Conservation (phyloP, 768 basidiomycete species). For the Suillus subalutaceus region DNA sequence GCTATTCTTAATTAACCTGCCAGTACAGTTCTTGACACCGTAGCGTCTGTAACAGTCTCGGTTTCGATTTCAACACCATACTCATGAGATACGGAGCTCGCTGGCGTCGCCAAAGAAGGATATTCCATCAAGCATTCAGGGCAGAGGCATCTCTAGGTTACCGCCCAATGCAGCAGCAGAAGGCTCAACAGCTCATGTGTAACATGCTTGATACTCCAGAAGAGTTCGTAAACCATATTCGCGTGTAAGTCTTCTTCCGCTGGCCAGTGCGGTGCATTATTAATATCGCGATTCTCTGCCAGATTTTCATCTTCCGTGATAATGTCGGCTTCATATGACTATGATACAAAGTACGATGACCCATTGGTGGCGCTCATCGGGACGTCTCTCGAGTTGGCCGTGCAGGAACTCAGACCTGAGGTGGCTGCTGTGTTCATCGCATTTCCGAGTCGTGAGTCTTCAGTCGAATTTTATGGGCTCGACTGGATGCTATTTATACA, state of each 20-base stretch:
- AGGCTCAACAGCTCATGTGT: slow-evolving; percentile 31
- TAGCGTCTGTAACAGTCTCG: slow-evolving; percentile 20
- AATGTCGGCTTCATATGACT: slow-evolving; percentile 36
- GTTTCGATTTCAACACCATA: slow-evolving; percentile 37
- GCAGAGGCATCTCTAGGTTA: slow-evolving; percentile 27
- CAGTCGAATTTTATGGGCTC: slow-evolving; percentile 3
- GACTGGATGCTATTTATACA: slow-evolving; percentile 12
- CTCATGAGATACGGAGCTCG: slow-evolving; percentile 39
- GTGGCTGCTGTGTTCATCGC: slow-evolving; percentile 20
- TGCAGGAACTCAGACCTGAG: slow-evolving; percentile 26
- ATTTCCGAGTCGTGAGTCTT: slow-evolving; percentile 16
- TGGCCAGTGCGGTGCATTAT: background rate
- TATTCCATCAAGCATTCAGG: slow-evolving; percentile 40
- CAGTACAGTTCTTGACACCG: slow-evolving; percentile 8
- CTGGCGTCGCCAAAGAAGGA: slow-evolving; percentile 39
- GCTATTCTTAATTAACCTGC: background rate
- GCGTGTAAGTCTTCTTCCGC: background rate
- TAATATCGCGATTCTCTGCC: background rate
- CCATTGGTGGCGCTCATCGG: slow-evolving; percentile 28
- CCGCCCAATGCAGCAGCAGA: slow-evolving; percentile 35
- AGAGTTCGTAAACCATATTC: slow-evolving; percentile 13
- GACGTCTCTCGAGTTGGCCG: slow-evolving; percentile 27
- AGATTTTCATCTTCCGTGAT: slow-evolving; percentile 33
- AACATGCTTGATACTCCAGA: slow-evolving; percentile 30
- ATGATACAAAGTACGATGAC: slow-evolving; percentile 33